phyloP scores from a whole-genome alignment of 129 eudicot genomes.

The Tagetes patula region DNA sequence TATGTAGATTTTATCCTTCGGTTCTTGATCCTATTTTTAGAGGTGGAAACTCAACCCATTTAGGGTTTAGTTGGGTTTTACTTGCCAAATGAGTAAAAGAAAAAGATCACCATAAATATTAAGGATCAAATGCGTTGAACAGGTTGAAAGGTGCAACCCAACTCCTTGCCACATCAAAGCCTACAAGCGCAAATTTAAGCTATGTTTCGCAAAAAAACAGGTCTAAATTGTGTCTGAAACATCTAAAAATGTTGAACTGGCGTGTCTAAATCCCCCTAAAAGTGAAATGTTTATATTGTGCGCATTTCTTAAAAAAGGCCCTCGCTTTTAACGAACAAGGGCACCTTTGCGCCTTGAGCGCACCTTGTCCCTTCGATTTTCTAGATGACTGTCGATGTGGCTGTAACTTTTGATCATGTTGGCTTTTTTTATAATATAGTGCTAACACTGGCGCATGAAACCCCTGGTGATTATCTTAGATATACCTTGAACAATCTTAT shows the following conservation, averaged over 20 bases:
- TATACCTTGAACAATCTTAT: not conserved
- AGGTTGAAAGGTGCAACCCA: not conserved
- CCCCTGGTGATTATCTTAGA: not conserved
- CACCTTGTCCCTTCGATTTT: no score
- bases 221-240: no score
- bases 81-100: not conserved
- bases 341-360: no score
- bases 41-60: conserved; percentile 4
- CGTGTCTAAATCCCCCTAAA: no score
- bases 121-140: conserved; percentile 8
- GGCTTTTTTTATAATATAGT: not conserved
- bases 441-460: not conserved
- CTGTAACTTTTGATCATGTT: not conserved
- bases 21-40: not conserved
- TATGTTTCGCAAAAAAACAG: no score
- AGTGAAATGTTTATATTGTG: no score
- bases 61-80: not conserved
- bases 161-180: no score
- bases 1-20: conserved; percentile 27
- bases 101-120: not conserved
- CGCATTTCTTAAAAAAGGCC: no score
- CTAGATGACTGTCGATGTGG: not conserved
- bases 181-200: no score
- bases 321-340: no score
- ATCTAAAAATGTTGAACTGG: no score